Evolutionary conservation across 2,329 filamentous ascomycete species (phyloP).

Genomic region (Aspergillus sojae): DNA sequence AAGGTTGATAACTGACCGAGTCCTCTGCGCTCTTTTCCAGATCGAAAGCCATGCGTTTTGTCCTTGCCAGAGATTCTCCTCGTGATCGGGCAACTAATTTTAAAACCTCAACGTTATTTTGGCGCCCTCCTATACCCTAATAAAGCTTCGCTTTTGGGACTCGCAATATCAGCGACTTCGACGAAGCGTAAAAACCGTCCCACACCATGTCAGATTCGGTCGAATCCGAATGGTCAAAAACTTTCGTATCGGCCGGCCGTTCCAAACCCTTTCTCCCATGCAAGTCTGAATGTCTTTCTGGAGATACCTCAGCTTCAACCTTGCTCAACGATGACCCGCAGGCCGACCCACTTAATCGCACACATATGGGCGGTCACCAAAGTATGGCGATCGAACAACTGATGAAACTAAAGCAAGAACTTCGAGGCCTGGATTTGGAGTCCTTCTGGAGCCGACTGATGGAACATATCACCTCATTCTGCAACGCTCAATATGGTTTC

Average conservation of each 20-base stretch:
- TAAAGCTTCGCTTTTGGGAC: conserved; percentile 1
- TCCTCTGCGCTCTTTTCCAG: conserved; percentile 7
- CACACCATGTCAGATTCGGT: conserved; percentile 36
- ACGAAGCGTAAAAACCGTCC: background rate
- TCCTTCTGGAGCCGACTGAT: conserved; percentile 67
- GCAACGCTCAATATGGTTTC: conserved; percentile 68
- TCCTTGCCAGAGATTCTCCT: conserved; percentile 19
- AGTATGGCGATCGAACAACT: conserved; percentile 64
- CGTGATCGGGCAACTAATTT: conserved; percentile 24
- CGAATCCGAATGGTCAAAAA: conserved; percentile 35
- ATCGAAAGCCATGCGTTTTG: conserved; percentile 29
- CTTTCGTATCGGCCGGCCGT: conserved; percentile 25
- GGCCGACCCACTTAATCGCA: conserved; percentile 25
- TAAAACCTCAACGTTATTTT: conserved; percentile 20
- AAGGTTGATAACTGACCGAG: conserved; percentile 3
- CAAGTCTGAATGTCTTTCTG: conserved; percentile 32
- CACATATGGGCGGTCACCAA: conserved; percentile 52
- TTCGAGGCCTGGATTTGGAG: conserved; percentile 57
- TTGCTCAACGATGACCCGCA: conserved; percentile 28
- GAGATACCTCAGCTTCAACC: conserved; percentile 24
- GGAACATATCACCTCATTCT: conserved; percentile 64
- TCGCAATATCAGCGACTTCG: background rate
- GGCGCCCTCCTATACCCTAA: conserved; percentile 28
- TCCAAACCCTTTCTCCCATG: conserved; percentile 34
- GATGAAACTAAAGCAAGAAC: conserved; percentile 59